Evolutionary conservation across 257 asterid genomes (phyloP), one percentile per base, ranked within the genome.

Genomic region (Lycium barbarum): DNA sequence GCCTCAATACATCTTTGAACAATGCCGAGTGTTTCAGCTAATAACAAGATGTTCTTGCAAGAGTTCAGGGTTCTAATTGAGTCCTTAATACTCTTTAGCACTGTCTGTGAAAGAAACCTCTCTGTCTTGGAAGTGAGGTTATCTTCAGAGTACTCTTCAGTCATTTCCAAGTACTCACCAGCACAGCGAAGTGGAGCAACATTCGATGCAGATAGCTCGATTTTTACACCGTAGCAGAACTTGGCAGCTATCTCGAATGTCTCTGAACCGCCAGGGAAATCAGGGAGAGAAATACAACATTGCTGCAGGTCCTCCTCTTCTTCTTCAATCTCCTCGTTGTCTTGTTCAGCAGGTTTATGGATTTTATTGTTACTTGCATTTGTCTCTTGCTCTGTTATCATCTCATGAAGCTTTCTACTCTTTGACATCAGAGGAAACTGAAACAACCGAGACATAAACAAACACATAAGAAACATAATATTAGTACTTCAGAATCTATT

Each of bases 371-470:
- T 62, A 40, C 84, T 83, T 84, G 83, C 91, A 45, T 73, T 89
- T 80, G 89, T 84, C 91, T 94, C 98, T 83, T 88, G 93, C 87
- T 94, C 98, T n/a, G 96, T 89, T 35, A 97, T 97, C 62, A 94
- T 85, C 86, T 95, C 97, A 89, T 92, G 95, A 79, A 97, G 98
- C 93, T 91, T 92, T 87, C 93, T 86, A 76, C 98, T 94, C 85
- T 92, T 97, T 70, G 98, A 93, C 98, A 95, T 94, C 85, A 97
- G 87, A 47, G 98, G 99, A 88, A 95, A 94, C 99, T 97, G 95
- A 82, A 79, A 84, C 83, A 26, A 53, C 51, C 33, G 47, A 53
- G 35, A 71, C 54, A 61, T 49, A 82, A 40, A 70, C 85, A 83
- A 47, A 61, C 66, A 35, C 63, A 38, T 26, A 11, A 0, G 43